Percentiles rank a stretch among this genome's conserved stretches.
Evolutionary conservation across 2,329 filamentous ascomycete genomes (phyloP).

Genomic region (Sporothrix pallida): DNA sequence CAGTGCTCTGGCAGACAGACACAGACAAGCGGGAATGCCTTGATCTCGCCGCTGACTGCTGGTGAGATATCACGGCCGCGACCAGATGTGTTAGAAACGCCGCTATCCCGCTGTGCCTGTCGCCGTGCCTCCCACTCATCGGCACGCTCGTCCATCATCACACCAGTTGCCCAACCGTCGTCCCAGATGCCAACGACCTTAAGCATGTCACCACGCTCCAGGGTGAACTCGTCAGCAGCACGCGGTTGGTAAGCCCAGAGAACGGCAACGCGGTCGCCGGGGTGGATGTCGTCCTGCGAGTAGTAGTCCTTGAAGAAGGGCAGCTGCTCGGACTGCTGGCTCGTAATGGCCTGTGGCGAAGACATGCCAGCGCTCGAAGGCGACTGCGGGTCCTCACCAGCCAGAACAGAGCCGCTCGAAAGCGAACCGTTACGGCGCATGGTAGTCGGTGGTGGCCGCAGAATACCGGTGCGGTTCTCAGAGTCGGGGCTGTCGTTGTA

Average conservation of each 20-base stretch:
- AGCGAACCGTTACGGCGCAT: constrained; percentile 83
- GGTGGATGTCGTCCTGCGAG: constrained; percentile 93
- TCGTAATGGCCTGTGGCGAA: constrained; percentile 80
- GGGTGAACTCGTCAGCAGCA: constrained; percentile 87
- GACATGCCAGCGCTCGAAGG: constrained; percentile 78
- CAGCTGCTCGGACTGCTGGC: constrained; percentile 92
- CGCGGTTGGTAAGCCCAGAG: constrained; percentile 97
- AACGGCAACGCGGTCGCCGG: constrained; percentile 85
- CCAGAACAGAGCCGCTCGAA: constrained; percentile 80
- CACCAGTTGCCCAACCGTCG: constrained; percentile 96
- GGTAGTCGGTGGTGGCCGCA: constrained; percentile 63
- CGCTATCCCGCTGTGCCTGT: constrained; percentile 85
- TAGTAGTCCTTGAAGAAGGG: constrained; percentile 99
- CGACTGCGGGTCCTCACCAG: constrained; percentile 72
- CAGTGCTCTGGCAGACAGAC: constrained; percentile 95
- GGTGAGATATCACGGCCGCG: constrained; percentile 66
- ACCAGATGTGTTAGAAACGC: constrained; percentile 81
- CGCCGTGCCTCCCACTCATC: constrained; percentile 85
- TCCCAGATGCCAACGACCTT: constrained; percentile 99
- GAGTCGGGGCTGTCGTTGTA: constrained; percentile 75
- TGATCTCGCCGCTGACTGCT: constrained; percentile 79
- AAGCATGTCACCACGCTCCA: constrained; percentile 96
- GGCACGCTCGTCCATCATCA: constrained; percentile 79
- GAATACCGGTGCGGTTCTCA: constrained; percentile 60
- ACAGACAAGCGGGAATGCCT: constrained; percentile 96